Evolutionary conservation across 2,329 filamentous ascomycete species (phyloP).

Genomic region (Fusarium foetens): DNA sequence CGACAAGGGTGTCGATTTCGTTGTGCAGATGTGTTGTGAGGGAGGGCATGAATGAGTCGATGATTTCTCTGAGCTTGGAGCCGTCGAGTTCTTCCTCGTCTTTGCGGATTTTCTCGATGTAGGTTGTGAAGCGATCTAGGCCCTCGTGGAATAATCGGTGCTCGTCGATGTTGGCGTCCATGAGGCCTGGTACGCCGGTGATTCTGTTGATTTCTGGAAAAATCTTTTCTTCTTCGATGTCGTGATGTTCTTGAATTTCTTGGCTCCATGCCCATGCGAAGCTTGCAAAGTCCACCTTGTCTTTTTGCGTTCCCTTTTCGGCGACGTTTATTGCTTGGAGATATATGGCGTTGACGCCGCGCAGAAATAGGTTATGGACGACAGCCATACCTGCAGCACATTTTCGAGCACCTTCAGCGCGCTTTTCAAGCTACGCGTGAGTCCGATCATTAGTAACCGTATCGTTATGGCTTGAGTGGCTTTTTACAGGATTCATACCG

Average conservation of each 20-base stretch:
- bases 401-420: conserved; percentile 31
- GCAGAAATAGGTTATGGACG: conserved; percentile 51
- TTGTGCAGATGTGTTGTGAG: conserved; percentile 51
- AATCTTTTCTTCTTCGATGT: conserved; percentile 50
- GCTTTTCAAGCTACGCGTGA: conserved; percentile 22
- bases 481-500: conserved; percentile 14
- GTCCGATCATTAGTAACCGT: rapidly evolving
- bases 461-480: rapidly evolving
- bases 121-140: conserved; percentile 47
- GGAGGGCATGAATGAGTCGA: conserved; percentile 46
- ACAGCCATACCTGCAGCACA: conserved; percentile 48
- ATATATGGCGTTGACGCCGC: conserved; percentile 53
- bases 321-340: conserved; percentile 51
- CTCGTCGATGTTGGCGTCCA: conserved; percentile 55
- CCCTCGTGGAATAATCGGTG: conserved; percentile 53
- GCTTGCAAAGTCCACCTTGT: conserved; percentile 48
- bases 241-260: conserved; percentile 53
- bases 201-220: conserved; percentile 53
- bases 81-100: conserved; percentile 48
- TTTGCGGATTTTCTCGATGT: conserved; percentile 45
- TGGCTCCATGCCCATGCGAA: conserved; percentile 49
- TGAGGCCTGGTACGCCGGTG: conserved; percentile 49
- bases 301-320: conserved; percentile 40
- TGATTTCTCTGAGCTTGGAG: conserved; percentile 33
- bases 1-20: conserved; percentile 53